Conservation (phyloP, 202 grass and related monocot genomes). For the Cymbopogon flexuosus region DNA sequence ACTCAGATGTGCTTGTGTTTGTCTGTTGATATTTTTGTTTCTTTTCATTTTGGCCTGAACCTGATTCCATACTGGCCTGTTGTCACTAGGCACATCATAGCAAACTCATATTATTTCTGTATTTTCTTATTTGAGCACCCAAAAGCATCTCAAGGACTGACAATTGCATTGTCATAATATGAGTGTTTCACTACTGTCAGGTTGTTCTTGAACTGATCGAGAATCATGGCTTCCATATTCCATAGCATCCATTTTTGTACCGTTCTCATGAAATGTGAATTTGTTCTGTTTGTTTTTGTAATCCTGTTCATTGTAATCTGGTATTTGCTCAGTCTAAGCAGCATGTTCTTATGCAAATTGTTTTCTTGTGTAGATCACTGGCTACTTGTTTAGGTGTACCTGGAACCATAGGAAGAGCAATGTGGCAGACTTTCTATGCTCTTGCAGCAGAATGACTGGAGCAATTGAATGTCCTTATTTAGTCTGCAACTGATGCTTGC, state of each 20-base stretch:
- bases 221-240: neutral
- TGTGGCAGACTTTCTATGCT: constrained; percentile 75
- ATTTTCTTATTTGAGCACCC: neutral
- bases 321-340: constrained; percentile 9
- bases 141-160: neutral
- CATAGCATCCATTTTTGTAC: neutral
- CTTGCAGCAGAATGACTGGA: constrained; percentile 54
- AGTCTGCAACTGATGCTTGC: constrained; percentile 69
- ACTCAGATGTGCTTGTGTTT: constrained; percentile 5
- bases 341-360: constrained; percentile 17
- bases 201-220: constrained; percentile 21
- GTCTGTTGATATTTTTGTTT: neutral
- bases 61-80: neutral
- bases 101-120: constrained; percentile 12
- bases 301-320: neutral
- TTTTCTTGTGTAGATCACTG: constrained; percentile 60
- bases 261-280: constrained; percentile 16
- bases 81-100: neutral
- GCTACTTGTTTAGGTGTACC: constrained; percentile 81
- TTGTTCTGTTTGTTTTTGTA: constrained; percentile 6
- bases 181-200: constrained; percentile 5
- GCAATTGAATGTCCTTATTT: constrained; percentile 58
- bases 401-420: constrained; percentile 94
- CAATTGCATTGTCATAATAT: neutral
- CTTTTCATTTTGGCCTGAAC: neutral